Percentiles rank a stretch among this genome's conserved stretches.
Evolutionary conservation across 352 stramenopile species (phyloP).

Genomic region (Phytophthora ohioensis): DNA sequence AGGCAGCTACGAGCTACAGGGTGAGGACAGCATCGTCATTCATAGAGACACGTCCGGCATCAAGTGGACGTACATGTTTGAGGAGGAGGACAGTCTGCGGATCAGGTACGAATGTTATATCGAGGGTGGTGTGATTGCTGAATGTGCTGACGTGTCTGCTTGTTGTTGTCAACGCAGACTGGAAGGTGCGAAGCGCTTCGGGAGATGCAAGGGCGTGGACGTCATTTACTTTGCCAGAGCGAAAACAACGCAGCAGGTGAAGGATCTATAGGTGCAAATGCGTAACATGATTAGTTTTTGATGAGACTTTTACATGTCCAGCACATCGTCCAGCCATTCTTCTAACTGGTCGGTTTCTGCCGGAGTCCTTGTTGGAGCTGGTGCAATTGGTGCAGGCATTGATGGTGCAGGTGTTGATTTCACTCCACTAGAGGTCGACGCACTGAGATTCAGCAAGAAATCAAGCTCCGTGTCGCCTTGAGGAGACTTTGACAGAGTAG

Average conservation of each 20-base stretch:
- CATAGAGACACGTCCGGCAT: slow-evolving; percentile 62
- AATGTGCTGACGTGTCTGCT: background rate
- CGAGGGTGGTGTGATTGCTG: background rate
- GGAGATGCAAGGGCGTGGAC: slow-evolving; percentile 82
- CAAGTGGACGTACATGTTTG: slow-evolving; percentile 71
- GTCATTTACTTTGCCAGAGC: slow-evolving; percentile 77
- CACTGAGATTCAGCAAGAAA: slow-evolving; percentile 54
- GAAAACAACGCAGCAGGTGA: slow-evolving; percentile 13
- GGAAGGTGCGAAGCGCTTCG: slow-evolving; percentile 78
- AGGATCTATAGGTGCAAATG: slow-evolving; percentile 9
- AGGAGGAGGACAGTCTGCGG: slow-evolving; percentile 70
- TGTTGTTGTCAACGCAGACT: slow-evolving; percentile 39
- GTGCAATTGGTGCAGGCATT: background rate
- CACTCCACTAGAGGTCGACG: slow-evolving; percentile 16
- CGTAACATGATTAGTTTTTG: slow-evolving; percentile 15
- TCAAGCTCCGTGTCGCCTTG: slow-evolving; percentile 46
- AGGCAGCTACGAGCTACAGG: slow-evolving; percentile 50
- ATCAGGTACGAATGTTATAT: slow-evolving; percentile 47
- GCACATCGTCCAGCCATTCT: slow-evolving; percentile 76
- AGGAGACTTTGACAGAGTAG: slow-evolving; percentile 4
- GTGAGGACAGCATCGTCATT: slow-evolving; percentile 40
- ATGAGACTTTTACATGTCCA: slow-evolving; percentile 42
- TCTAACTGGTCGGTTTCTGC: slow-evolving; percentile 55
- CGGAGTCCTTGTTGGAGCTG: slow-evolving; percentile 19
- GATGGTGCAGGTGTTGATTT: slow-evolving; percentile 9